phyloP scores from a whole-genome alignment of 768 basidiomycete genomes.

The Mycena kentingensis region DNA sequence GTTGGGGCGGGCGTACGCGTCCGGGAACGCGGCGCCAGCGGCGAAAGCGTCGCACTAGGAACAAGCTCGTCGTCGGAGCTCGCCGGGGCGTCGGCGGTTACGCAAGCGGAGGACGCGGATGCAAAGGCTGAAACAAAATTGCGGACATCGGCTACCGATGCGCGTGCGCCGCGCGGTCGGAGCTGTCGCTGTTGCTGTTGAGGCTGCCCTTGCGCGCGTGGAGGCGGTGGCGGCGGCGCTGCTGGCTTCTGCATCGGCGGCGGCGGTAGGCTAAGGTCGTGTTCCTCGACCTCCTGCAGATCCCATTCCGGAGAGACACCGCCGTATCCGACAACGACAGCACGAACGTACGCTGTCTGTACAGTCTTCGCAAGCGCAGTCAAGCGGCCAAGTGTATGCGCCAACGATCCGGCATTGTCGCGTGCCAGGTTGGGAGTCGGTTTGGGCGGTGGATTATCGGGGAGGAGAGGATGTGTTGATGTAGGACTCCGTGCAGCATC shows the following conservation, averaged over 20 bases:
- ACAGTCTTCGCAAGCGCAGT: constrained; percentile 15
- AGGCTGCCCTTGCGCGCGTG: background rate
- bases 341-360: constrained; percentile 20
- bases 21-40: background rate
- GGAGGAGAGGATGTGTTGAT: constrained; percentile 1
- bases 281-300: background rate
- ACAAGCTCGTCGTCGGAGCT: constrained; percentile 3
- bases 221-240: background rate
- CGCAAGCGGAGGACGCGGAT: background rate
- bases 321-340: constrained; percentile 22
- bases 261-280: background rate
- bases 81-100: background rate
- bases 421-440: background rate
- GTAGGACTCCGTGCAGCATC: background rate
- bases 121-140: constrained; percentile 1
- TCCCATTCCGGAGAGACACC: constrained; percentile 3
- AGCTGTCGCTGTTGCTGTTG: background rate
- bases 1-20: background rate
- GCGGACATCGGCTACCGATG: constrained; percentile 1
- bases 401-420: background rate
- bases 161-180: constrained; percentile 1
- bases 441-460: background rate
- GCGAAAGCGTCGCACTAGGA: constrained; percentile 12
- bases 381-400: constrained; percentile 10
- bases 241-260: background rate